phyloP scores from a whole-genome alignment of 352 stramenopile species.

The Phytophthora megakarya region DNA sequence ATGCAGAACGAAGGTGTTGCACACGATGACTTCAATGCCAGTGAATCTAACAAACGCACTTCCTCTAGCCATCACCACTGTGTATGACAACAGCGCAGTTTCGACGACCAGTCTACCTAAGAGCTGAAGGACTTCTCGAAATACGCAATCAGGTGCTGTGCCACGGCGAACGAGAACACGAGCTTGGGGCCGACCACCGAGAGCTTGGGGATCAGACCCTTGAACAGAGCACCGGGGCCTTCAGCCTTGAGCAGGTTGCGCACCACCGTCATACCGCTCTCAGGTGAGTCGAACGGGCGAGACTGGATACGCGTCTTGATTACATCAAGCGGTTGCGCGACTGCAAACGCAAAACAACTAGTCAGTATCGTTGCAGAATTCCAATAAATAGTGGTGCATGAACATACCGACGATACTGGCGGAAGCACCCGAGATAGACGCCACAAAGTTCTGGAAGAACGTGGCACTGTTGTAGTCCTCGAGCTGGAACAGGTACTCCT shows the following conservation, averaged over 20 bases:
- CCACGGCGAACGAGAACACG: constrained; percentile 96
- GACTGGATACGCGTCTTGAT: constrained; percentile 97
- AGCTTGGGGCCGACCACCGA: constrained; percentile 95
- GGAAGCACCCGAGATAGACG: constrained; percentile 80
- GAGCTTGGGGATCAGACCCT: constrained; percentile 95
- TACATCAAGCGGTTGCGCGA: constrained; percentile 94
- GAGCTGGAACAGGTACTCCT: constrained; percentile 92
- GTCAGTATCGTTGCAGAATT: constrained; percentile 1
- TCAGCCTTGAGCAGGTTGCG: constrained; percentile 94
- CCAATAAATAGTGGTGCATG: no score
- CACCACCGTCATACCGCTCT: constrained; percentile 91
- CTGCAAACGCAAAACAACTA: constrained; percentile 37
- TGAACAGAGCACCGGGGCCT: constrained; percentile 92
- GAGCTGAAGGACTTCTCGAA: constrained; percentile 87
- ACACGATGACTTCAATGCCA: constrained; percentile 9
- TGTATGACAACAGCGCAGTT: constrained; percentile 6
- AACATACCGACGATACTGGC: constrained; percentile 81
- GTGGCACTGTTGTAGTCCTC: constrained; percentile 90
- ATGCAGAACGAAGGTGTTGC: constrained; percentile 15
- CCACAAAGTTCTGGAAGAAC: constrained; percentile 93
- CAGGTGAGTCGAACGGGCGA: constrained; percentile 92
- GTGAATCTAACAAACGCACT: background rate
- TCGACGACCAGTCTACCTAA: constrained; percentile 18
- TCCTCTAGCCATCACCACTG: constrained; percentile 16
- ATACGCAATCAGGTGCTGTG: constrained; percentile 94